Conservation (phyloP, 2,329 filamentous ascomycete species). For the Pestalotiopsis sp. region DNA sequence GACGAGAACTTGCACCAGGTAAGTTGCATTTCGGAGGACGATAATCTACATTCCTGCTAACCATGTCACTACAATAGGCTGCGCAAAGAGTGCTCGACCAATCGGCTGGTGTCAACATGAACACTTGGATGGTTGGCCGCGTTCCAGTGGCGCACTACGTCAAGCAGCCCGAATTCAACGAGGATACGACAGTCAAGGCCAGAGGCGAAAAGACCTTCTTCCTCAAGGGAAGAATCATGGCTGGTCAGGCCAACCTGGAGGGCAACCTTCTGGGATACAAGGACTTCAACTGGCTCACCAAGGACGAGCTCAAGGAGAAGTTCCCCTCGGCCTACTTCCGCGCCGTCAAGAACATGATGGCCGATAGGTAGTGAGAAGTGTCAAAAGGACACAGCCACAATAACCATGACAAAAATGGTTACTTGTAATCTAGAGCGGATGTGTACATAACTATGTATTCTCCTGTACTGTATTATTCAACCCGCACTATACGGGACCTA, state of each 20-base stretch:
- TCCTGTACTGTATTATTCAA: constrained; percentile 11
- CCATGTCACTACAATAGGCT: constrained; percentile 55
- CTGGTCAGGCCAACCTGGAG: constrained; percentile 83
- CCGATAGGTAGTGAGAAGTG: constrained; percentile 61
- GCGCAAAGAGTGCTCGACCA: constrained; percentile 78
- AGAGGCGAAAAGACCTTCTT: constrained; percentile 88
- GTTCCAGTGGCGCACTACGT: constrained; percentile 83
- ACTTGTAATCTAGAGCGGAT: constrained; percentile 15
- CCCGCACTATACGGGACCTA: not conserved
- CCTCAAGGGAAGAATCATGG: constrained; percentile 95
- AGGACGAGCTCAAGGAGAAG: constrained; percentile 76
- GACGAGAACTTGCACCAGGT: constrained; percentile 84
- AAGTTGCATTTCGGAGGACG: constrained; percentile 36
- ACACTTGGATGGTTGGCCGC: constrained; percentile 95
- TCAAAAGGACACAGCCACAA: not conserved
- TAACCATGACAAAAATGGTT: constrained; percentile 15
- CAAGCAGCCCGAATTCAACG: constrained; percentile 49
- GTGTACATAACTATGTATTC: constrained; percentile 16
- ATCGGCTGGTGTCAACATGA: constrained; percentile 91
- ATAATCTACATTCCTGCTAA: constrained; percentile 18
- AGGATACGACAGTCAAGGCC: constrained; percentile 42
- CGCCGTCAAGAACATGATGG: constrained; percentile 80
- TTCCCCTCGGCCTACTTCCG: constrained; percentile 72
- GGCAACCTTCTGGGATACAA: constrained; percentile 71
- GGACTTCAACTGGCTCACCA: constrained; percentile 92